phyloP scores from a whole-genome alignment of 805 yeast species.

The Tetrapisispora arboricola region DNA sequence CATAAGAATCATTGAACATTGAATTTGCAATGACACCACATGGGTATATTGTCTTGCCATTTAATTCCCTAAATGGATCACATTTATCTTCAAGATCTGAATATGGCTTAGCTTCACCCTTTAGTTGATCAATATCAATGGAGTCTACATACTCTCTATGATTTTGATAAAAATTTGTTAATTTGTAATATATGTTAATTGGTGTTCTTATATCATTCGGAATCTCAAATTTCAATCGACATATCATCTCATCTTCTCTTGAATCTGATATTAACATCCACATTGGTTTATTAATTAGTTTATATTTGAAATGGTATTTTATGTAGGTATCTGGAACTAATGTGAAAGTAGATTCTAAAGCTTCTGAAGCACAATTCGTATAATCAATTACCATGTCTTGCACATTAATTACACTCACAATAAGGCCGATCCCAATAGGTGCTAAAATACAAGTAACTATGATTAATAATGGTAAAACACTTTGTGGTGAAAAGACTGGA shows the following conservation, averaged over 20 bases:
- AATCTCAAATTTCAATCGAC: slow-evolving; percentile 60
- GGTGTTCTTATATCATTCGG: slow-evolving; percentile 65
- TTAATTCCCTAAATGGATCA: slow-evolving; percentile 26
- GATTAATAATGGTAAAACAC: slow-evolving; percentile 80
- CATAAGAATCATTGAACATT: slow-evolving; percentile 64
- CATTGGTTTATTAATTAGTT: slow-evolving; percentile 33
- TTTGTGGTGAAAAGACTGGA: slow-evolving; percentile 84
- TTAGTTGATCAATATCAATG: slow-evolving; percentile 67
- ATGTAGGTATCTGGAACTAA: slow-evolving; percentile 53
- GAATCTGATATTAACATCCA: slow-evolving; percentile 48
- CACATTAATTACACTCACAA: slow-evolving; percentile 61
- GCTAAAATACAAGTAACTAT: slow-evolving; percentile 68
- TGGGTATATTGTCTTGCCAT: slow-evolving; percentile 47
- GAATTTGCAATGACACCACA: slow-evolving; percentile 80
- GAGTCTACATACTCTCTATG: slow-evolving; percentile 89
- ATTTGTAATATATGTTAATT: slow-evolving; percentile 65
- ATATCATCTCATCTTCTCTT: slow-evolving; percentile 30
- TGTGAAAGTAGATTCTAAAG: slow-evolving; percentile 33
- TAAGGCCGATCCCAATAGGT: slow-evolving; percentile 79
- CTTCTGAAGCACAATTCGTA: slow-evolving; percentile 50
- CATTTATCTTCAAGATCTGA: slow-evolving; percentile 37
- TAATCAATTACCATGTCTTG: slow-evolving; percentile 68
- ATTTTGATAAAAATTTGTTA: slow-evolving; percentile 88
- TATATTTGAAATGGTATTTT: slow-evolving; percentile 48
- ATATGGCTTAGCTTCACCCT: slow-evolving; percentile 57